A percentile compares a stretch with the other conserved stretches of the same genome.
phyloP scores from a whole-genome alignment of 345 rosid species.

The Turritis glabra region DNA sequence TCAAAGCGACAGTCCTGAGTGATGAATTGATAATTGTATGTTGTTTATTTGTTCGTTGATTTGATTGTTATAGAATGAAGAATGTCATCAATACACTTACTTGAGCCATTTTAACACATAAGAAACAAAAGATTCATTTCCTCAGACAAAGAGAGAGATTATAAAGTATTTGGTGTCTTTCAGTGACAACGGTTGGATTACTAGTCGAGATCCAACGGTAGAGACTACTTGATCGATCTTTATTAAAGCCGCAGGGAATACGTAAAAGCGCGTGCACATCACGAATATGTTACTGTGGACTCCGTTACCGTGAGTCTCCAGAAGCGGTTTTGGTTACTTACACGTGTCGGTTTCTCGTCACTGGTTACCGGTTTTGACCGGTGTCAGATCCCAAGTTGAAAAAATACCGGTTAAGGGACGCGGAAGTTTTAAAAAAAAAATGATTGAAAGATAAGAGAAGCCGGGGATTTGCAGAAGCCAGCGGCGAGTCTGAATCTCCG shows the following conservation, averaged over 20 bases:
- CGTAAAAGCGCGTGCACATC: slow-evolving; percentile 20
- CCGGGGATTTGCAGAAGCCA: slow-evolving; percentile 40
- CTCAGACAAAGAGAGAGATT: background rate
- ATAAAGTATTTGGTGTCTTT: background rate
- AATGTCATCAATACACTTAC: slow-evolving; percentile 6
- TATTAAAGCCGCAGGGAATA: too few relatives aligned
- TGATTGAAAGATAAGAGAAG: slow-evolving; percentile 36
- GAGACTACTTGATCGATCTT: background rate
- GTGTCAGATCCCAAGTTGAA: slow-evolving; percentile 41
- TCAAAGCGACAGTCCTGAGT: slow-evolving; percentile 19
- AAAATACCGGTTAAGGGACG: slow-evolving; percentile 27
- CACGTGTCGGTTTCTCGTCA: slow-evolving; percentile 36
- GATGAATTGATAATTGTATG: slow-evolving; percentile 15
- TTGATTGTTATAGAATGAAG: slow-evolving; percentile 29
- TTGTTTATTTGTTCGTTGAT: slow-evolving; percentile 24
- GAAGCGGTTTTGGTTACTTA: background rate
- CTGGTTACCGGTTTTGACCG: slow-evolving; percentile 36
- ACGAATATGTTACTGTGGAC: background rate
- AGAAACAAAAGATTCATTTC: background rate
- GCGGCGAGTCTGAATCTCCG: slow-evolving; percentile 31
- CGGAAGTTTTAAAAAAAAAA: slow-evolving; percentile 18
- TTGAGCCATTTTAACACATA: background rate
- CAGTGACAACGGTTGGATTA: slow-evolving; percentile 2
- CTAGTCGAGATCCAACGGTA: slow-evolving; percentile 6
- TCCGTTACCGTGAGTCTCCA: background rate